Base-by-base conservation (phyloP, 148 eudicot genomes). In the Camellia japonica region DNA sequence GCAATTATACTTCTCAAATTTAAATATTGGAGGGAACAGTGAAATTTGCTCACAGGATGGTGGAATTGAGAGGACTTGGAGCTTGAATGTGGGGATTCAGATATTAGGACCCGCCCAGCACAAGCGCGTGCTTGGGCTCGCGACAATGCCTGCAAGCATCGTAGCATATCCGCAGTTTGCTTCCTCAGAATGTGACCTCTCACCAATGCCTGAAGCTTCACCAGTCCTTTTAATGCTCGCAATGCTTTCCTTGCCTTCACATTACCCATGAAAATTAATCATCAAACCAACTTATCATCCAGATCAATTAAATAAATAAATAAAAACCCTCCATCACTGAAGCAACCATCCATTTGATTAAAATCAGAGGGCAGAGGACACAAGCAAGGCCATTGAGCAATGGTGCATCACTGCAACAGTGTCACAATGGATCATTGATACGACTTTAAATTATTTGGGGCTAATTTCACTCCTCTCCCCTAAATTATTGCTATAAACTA, bases 101-200 rank as follows among this genome's bases (percentile, higher is more conserved):
- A 86, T 42, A 84, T 54, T 44, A 69, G 78, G 73, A 84, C 38
- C 1, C 93, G 93, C 47, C 84, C 80, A 1, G 88, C 84, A 20
- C 91, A 86, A 67, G 94, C 96, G 20, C 97, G 85, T 3, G 89
- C 86, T 77, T 93, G 98, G 11, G 89, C 95, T 19, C 94, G 86
- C 19, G 87, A 70, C 84, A 93, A 71, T 0, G 94, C 91, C 60
- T 95, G 97, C 90, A 95, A 83, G 47, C 90, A 81, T 12, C 90
- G 84, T 83, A 95, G 78, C 5, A 82, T 81, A 73, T 92, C 87
- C 0, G 93, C 87, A 10, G 94, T 85, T 62, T 84, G 87, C 83
- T 88, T 89, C 80, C 99, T 89, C 84, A 92, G 79, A 77, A 92
- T 92, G 83, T 93, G 91, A 15, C 99, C 99, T 78, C 99, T 83